Evolutionary conservation across 2,329 filamentous ascomycete genomes (phyloP).

Genomic region (Ceratocystis harringtonii): DNA sequence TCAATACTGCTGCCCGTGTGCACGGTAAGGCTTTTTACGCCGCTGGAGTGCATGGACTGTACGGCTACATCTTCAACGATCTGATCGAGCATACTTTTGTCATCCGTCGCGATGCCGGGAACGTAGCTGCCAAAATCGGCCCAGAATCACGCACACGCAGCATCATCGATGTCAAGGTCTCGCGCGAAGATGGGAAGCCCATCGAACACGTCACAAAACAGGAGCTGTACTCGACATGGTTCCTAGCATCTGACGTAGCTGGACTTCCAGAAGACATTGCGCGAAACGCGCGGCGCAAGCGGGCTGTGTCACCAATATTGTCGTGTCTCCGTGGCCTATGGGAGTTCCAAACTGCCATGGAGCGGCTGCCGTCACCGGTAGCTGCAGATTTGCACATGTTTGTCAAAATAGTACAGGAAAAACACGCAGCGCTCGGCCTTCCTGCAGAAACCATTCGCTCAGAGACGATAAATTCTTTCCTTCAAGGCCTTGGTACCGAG

Average conservation of each 20-base stretch:
- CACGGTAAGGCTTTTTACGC: constrained; percentile 24
- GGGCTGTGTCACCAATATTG: constrained; percentile 67
- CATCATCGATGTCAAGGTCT: constrained; percentile 56
- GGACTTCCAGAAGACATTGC: constrained; percentile 49
- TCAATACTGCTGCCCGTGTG: constrained; percentile 80
- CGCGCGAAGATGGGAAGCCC: constrained; percentile 48
- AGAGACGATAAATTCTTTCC: constrained; percentile 65
- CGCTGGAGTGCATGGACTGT: constrained; percentile 45
- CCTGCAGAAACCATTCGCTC: constrained; percentile 52
- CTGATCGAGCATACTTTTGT: constrained; percentile 81
- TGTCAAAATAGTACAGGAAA: constrained; percentile 60
- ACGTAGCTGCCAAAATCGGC: constrained; percentile 45
- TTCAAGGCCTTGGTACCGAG: constrained; percentile 75
- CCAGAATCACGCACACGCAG: constrained; percentile 65
- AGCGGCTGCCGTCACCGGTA: constrained; percentile 29
- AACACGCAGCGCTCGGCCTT: constrained; percentile 59
- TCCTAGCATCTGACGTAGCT: constrained; percentile 63
- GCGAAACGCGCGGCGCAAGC: constrained; percentile 48
- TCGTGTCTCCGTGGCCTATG: constrained; percentile 80
- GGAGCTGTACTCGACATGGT: constrained; percentile 76
- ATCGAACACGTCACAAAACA: constrained; percentile 83
- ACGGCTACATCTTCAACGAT: constrained; percentile 90
- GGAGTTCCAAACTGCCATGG: constrained; percentile 53
- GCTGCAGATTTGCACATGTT: constrained; percentile 43
- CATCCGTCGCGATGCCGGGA: constrained; percentile 70